phyloP scores from a whole-genome alignment of 73 alveolate genomes.

The Symbiodinium pilosum region DNA sequence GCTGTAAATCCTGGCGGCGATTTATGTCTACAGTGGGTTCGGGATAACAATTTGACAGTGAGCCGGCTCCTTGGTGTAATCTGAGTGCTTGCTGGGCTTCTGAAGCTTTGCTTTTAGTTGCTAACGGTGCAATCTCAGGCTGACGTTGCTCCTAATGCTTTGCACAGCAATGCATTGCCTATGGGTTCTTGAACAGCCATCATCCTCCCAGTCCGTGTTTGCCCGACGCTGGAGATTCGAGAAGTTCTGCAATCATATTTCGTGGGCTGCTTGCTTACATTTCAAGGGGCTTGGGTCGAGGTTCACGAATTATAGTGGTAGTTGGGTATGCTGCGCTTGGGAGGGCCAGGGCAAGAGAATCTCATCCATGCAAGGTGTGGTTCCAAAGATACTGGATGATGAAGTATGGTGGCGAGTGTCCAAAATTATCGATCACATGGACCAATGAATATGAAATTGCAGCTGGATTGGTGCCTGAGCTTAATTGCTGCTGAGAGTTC shows the following conservation, averaged over 20 bases:
- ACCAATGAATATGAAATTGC: not conserved
- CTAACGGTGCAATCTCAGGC: not conserved
- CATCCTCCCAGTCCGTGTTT: not conserved
- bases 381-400: conserved; percentile 28
- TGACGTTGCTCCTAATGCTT: not conserved
- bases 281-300: too few relatives aligned
- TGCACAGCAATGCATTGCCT: not conserved
- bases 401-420: not conserved
- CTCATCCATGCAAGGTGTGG: not conserved
- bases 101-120: not conserved
- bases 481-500: not conserved
- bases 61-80: conserved; percentile 2
- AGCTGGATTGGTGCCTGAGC: not conserved
- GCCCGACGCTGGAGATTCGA: conserved; percentile 12
- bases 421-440: conserved; percentile 13
- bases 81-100: too few relatives aligned
- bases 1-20: not conserved
- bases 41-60: not conserved
- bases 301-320: too few relatives aligned
- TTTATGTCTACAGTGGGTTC: not conserved
- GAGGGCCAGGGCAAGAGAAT: too few relatives aligned
- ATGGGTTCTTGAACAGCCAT: not conserved
- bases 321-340: too few relatives aligned
- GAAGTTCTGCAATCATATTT: not conserved
- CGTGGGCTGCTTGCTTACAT: not conserved